Evolutionary conservation across 78 protist species (phyloP), one percentile per base, ranked within the genome.

Genomic region (Polysphondylium violaceum): DNA sequence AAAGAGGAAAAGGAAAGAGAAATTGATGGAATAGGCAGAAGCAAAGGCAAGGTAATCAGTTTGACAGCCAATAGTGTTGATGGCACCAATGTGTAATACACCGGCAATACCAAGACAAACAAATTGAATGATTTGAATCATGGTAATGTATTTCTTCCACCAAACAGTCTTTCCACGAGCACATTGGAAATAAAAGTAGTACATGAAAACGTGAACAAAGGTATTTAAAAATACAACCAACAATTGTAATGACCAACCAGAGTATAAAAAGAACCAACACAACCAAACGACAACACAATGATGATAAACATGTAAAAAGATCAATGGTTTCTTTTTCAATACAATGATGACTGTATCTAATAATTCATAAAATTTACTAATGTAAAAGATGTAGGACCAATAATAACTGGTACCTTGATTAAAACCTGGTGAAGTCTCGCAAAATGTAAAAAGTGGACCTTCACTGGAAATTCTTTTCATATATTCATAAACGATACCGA

Each of bases 281-380:
- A 65, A 40, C 86, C 94, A 65, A 2, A 89, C 78, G 3, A 75
- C 87, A 31, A 89, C 33, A 23, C 78, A 76, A 76, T 95, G 97
- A 65, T 95, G 97, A 61, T 90, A 95, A 27, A 94, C 93, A 44
- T 95, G 96, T n/a, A 93, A 83, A 44, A 89, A 89, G 16, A 60
- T 77, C 43, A 95, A 38, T 33, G 71, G 73, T 11, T 76, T 74
- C 90, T 81, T 77, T 83, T 74, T 92, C 50, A 95, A 68, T 14
- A 93, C 93, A 43, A 89, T 90, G 40, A 95, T 74, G 17, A 95
- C 83, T 12, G 97, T 95, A 78, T 95, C 97, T 5, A 95, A 67
- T 3, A 93, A 83, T 63, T 95, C 97, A 58, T 93, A 93, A 77
- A 83, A 95, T 76, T 95, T 95, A 74, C 77, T 51, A 5, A 95